Percentiles rank a stretch among this genome's conserved stretches.
Evolutionary conservation across 192 early-diverging fungal genomes (phyloP).

Genomic region (Allomyces macrogynus): DNA sequence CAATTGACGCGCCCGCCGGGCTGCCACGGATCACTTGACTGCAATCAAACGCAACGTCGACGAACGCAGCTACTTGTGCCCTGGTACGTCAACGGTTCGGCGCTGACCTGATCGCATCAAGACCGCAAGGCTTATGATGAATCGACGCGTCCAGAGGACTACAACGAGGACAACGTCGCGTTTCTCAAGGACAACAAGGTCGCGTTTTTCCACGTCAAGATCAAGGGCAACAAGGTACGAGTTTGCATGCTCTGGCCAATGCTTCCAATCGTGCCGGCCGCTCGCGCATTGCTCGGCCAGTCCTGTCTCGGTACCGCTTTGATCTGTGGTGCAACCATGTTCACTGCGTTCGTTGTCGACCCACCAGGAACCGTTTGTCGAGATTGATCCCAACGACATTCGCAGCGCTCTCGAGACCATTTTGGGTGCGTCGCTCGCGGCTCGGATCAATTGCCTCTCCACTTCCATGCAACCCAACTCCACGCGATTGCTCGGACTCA

Average conservation of each 20-base stretch:
- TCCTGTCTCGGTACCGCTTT: background rate
- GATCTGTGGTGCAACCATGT: constrained; percentile 2
- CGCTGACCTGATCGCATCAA: too few species aligned
- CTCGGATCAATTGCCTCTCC: background rate
- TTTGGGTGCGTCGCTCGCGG: constrained; percentile 10
- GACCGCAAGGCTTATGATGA: background rate
- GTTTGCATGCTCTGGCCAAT: constrained; percentile 15
- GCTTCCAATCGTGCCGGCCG: constrained; percentile 13
- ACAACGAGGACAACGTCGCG: constrained; percentile 39
- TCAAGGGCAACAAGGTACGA: constrained; percentile 72
- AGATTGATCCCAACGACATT: constrained; percentile 31
- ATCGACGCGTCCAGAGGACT: constrained; percentile 32
- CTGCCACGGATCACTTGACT: background rate
- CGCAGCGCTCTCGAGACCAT: constrained; percentile 26
- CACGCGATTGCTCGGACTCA: background rate
- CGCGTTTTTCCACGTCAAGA: constrained; percentile 53
- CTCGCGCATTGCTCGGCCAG: constrained; percentile 1
- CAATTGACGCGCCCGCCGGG: background rate
- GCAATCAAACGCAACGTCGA: too few species aligned
- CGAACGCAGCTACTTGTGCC: constrained; percentile 15
- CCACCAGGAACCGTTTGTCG: constrained; percentile 32
- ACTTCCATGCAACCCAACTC: background rate
- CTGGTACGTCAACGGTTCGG: constrained; percentile 10
- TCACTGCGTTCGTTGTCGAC: background rate
- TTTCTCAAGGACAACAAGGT: constrained; percentile 58